Evolutionary conservation across 192 early-diverging fungal genomes (phyloP), one percentile per base, ranked within the genome.

Genomic region (Backusella parvicylindrica): DNA sequence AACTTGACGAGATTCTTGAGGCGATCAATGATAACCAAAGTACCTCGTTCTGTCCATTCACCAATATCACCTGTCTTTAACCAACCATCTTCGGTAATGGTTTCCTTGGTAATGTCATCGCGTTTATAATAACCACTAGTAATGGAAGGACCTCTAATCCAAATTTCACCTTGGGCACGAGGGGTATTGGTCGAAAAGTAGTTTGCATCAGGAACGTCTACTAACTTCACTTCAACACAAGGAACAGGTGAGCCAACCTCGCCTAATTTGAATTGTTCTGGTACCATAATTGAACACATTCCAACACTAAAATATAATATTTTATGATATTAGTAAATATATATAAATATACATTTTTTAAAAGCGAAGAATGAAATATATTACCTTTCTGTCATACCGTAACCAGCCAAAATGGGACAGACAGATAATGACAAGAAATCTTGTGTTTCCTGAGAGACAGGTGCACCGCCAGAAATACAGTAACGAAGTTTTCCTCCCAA

Each of bases 1-100:
- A 92, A 74, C 80, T 93, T 95, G 82, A 95, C 86, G 15, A 95
- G 67, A 73, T 94, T 95, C 86, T 95, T 95, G 77, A 89, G 84
- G 28, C 93, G 81, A 78, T 95, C 94, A 80, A 94, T 94, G 72
- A 96, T 92, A 43, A 79, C 73, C 28, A 96, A 72, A 18, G 90
- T 88, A 6, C 93, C 93, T 72, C 91, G 89, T 7, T 87, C 82
- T 41, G 88, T 85, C 85, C 86, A 89, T 73, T 89, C 88, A 53
- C 86, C 93, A 84, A 94, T 92, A 73, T 92, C 92, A 21, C 92
- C 92, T 1, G 91, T 92, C 80, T 83, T 89, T 47, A 93, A 77
- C 92, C 92, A 93, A 1, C 91, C 91, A 72, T 92, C 91, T 2
- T 77, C 69, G 0, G 88, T 90, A 32, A 91, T 79, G 7, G 85